phyloP scores from a whole-genome alignment of 2,329 filamentous ascomycete genomes.

The Penicillium janthinellum region DNA sequence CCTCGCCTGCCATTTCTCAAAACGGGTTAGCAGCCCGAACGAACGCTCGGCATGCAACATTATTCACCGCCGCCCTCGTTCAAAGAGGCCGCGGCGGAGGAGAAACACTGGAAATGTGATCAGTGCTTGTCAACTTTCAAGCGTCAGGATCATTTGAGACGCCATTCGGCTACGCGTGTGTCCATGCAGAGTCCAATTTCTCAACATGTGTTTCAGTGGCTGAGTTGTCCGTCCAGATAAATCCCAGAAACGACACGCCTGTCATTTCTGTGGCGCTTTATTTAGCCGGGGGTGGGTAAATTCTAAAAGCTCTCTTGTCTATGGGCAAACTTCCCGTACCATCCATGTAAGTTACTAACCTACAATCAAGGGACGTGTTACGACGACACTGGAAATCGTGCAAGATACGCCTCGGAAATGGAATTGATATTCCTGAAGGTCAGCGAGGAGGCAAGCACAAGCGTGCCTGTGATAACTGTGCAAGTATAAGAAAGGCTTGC shows the following conservation, averaged over 20 bases:
- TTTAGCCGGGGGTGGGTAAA: constrained; percentile 32
- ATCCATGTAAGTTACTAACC: background rate
- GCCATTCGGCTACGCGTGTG: constrained; percentile 30
- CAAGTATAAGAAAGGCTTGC: constrained; percentile 31
- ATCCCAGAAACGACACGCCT: constrained; percentile 20
- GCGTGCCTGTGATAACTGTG: constrained; percentile 35
- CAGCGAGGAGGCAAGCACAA: constrained; percentile 30
- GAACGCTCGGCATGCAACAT: constrained; percentile 9
- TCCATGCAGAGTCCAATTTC: background rate
- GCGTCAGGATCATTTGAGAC: constrained; percentile 31
- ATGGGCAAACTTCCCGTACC: background rate
- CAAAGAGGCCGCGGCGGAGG: background rate
- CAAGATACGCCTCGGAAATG: constrained; percentile 22
- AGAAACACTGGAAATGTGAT: constrained; percentile 28
- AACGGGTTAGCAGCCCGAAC: constrained; percentile 10
- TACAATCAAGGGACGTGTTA: constrained; percentile 23
- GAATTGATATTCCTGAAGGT: constrained; percentile 26
- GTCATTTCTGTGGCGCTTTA: constrained; percentile 28
- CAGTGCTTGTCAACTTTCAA: constrained; percentile 29
- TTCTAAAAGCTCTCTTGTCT: background rate
- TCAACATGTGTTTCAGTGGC: background rate
- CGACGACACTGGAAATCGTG: constrained; percentile 35
- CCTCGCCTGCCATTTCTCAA: constrained; percentile 15
- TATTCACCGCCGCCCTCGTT: constrained; percentile 6
- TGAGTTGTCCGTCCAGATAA: constrained; percentile 20